These are phyloP conservation scores for Lodderomyces parapsilosis DNA, from an alignment of 1,139 yeast species.

Conservation along the genomic window DNA sequence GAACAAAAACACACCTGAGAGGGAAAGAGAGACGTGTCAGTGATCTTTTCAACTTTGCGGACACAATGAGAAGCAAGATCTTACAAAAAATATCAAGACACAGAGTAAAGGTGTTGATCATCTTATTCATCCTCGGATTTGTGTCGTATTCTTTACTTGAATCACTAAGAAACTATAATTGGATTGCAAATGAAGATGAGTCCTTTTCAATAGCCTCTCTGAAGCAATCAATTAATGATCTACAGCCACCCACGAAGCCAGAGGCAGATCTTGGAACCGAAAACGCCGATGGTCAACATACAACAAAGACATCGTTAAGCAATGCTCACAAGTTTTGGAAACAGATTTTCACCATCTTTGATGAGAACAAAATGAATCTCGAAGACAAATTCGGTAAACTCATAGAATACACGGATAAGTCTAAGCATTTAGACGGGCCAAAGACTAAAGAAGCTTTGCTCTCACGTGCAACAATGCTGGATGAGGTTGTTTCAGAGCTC, in stretches of 20 bases:
- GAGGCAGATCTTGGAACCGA: background rate
- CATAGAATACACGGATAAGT: constrained; percentile 23
- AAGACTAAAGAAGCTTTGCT: constrained; percentile 28
- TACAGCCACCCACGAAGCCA: background rate
- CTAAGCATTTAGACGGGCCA: constrained; percentile 22
- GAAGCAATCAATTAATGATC: background rate
- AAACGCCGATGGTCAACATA: background rate
- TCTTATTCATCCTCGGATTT: constrained; percentile 1
- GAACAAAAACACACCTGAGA: background rate
- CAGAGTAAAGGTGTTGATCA: constrained; percentile 5
- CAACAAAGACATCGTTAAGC: constrained; percentile 1
- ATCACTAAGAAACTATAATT: background rate
- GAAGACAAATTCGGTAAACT: constrained; percentile 19
- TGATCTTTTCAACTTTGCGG: background rate
- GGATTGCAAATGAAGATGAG: constrained; percentile 1
- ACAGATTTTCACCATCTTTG: constrained; percentile 20
- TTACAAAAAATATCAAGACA: constrained; percentile 8
- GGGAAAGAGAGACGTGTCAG: background rate
- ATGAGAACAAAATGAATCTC: constrained; percentile 16
- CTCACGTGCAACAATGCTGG: constrained; percentile 29
- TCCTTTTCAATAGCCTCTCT: background rate
- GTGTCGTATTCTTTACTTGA: constrained; percentile 2
- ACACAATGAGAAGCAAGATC: constrained; percentile 5
- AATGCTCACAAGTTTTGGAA: constrained; percentile 23
- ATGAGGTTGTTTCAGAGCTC: constrained; percentile 23